Conservation (phyloP, 345 rosid species). For the Populus tremula region DNA sequence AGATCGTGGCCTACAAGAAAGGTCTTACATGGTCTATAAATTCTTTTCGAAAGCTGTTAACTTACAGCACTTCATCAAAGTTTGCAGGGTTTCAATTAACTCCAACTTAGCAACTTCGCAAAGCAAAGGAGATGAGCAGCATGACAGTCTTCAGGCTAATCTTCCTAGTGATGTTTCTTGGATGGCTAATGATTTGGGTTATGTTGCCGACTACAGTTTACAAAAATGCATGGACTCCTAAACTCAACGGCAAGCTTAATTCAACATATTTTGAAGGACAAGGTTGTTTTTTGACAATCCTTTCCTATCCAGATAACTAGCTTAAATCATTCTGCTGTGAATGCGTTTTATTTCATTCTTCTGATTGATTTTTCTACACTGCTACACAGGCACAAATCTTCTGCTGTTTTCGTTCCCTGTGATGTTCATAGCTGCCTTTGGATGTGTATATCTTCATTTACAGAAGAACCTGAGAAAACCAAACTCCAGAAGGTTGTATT, state of each 20-base stretch:
- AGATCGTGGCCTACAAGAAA: neutral
- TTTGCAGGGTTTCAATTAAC: neutral
- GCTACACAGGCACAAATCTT: slow-evolving; percentile 56
- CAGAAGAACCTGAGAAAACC: slow-evolving; percentile 30
- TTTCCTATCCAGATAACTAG: neutral
- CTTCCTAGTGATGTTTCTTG: slow-evolving; percentile 38
- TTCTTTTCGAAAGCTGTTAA: neutral
- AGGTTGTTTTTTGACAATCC: slow-evolving; percentile 30
- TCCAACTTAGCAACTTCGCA: neutral
- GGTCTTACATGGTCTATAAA: neutral
- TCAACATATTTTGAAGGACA: slow-evolving; percentile 54
- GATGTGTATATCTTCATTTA: slow-evolving; percentile 59
- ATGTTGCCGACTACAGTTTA: slow-evolving; percentile 46
- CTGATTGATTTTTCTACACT: neutral
- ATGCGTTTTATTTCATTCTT: neutral
- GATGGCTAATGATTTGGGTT: slow-evolving; percentile 56
- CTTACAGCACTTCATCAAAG: neutral
- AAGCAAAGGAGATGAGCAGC: slow-evolving; percentile 17
- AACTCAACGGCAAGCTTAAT: slow-evolving; percentile 32
- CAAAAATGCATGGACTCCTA: slow-evolving; percentile 42
- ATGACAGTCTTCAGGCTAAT: slow-evolving; percentile 18
- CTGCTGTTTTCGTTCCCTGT: slow-evolving; percentile 59
- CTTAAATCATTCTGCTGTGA: neutral
- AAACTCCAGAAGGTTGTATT: slow-evolving; percentile 23
- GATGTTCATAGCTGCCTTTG: slow-evolving; percentile 54